Evolutionary conservation across 257 asterid species (phyloP), one percentile per base, ranked within the genome.

Genomic region (Capsicum rhomboideum): DNA sequence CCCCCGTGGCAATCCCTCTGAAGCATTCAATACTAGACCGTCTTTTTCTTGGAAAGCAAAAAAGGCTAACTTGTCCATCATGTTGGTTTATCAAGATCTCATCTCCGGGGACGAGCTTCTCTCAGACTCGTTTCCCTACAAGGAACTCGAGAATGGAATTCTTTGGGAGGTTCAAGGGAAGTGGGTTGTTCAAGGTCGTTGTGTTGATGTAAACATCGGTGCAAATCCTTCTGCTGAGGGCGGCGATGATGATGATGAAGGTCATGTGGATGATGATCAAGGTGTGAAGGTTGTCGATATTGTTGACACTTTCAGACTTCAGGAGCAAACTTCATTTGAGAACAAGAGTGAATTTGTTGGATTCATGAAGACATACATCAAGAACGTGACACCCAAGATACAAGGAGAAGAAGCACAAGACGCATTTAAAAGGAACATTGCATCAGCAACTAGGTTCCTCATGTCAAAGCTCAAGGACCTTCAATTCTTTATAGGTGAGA

Each of bases 71-170:
- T n/a, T n/a, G n/a, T n/a, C n/a, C n/a, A n/a, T n/a, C n/a, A n/a
- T n/a, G n/a, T n/a, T n/a, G n/a, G n/a, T n/a, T n/a, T n/a, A n/a
- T n/a, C n/a, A n/a, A n/a, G n/a, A n/a, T n/a, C n/a, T n/a, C n/a
- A n/a, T n/a, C n/a, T n/a, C n/a, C n/a, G n/a, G n/a, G n/a, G 97
- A 93, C 85, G 99, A 95, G 89, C 97, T 95, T 23, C 99, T 95
- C 79, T 95, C 99, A 0, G 99, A 95, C 85, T 95, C 99, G 1
- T 95, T 95, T 46, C 96, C 97, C 1, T 93, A 93, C 94, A 92
- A 83, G 88, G 99, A 94, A 83, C 49, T 93, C 0, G 90, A 91
- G 83, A 90, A 88, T 85, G 97, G 97, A 7, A 87, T 87, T 49
- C 92, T 95, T 6, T 94, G 99, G 99, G 99, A 94, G 82, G 99